phyloP scores from a whole-genome alignment of 1,284 basidiomycete genomes.

The Austroboletus sp. region DNA sequence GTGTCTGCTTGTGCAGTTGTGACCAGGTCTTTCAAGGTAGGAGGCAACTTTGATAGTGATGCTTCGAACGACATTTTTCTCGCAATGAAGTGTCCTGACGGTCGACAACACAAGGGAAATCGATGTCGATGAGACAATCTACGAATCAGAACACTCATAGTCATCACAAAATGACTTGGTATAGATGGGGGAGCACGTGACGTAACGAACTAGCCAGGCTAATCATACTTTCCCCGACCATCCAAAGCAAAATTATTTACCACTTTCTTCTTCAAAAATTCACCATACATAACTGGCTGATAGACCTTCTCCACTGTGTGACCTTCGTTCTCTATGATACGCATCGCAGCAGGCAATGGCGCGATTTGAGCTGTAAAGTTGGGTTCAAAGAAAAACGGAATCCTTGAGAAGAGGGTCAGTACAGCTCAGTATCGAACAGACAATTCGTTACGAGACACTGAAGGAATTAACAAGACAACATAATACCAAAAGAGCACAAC shows the following conservation, averaged over 20 bases:
- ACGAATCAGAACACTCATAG: conserved; percentile 11
- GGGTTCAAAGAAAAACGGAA: conserved; percentile 85
- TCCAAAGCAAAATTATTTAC: conserved; percentile 53
- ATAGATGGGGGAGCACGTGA: conserved; percentile 21
- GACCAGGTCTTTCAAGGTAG: conserved; percentile 54
- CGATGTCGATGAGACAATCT: conserved; percentile 22
- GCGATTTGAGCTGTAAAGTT: conserved; percentile 63
- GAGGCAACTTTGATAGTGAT: conserved; percentile 45
- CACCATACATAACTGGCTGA: conserved; percentile 60
- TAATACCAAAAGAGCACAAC: background rate
- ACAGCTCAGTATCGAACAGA: background rate
- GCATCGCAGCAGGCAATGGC: conserved; percentile 52
- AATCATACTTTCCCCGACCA: conserved; percentile 40
- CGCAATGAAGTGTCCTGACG: conserved; percentile 10
- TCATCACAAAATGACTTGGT: conserved; percentile 14
- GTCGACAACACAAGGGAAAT: conserved; percentile 8
- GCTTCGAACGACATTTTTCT: conserved; percentile 55
- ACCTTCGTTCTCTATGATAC: conserved; percentile 31
- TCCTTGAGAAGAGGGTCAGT: conserved; percentile 32
- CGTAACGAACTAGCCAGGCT: conserved; percentile 17
- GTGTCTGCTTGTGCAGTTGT: conserved; percentile 42
- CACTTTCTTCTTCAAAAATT: conserved; percentile 70
- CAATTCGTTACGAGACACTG: conserved; percentile 48
- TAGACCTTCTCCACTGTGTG: conserved; percentile 26
- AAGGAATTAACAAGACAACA: conserved; percentile 5